Percentiles rank a stretch among this genome's conserved stretches.
Conservation (phyloP, 2,329 filamentous ascomycete species). For the Immersiporthe knoxdaviesiana region DNA sequence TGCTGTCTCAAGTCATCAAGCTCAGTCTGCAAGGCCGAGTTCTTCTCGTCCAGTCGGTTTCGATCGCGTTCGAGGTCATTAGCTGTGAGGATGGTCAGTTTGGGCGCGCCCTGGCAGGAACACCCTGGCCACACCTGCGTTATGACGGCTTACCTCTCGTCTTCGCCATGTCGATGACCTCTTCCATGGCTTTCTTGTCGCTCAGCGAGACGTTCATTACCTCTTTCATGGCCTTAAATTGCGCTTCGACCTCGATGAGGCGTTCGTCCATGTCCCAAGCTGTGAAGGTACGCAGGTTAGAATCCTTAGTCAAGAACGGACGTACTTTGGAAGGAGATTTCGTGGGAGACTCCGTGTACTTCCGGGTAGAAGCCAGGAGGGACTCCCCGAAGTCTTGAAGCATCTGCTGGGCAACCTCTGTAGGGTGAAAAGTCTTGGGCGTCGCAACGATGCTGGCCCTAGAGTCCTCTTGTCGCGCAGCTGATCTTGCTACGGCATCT, state of each 20-base stretch:
- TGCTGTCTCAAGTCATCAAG: conserved; percentile 56
- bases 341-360: conserved; percentile 43
- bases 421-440: conserved; percentile 37
- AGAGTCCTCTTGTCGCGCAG: conserved; percentile 18
- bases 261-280: conserved; percentile 80
- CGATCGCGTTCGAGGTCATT: conserved; percentile 54
- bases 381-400: conserved; percentile 36
- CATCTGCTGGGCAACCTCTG: conserved; percentile 18
- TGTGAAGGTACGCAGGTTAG: conserved; percentile 68
- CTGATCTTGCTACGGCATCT: conserved; percentile 28
- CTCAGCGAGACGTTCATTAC: conserved; percentile 71
- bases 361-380: conserved; percentile 38
- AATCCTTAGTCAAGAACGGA: conserved; percentile 70
- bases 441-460: conserved; percentile 32
- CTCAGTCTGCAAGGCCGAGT: conserved; percentile 63
- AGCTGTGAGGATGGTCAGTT: conserved; percentile 41
- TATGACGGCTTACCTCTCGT: conserved; percentile 65
- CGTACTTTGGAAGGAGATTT: conserved; percentile 38
- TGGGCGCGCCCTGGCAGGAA: neutral
- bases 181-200: conserved; percentile 71
- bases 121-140: neutral
- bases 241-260: conserved; percentile 74
- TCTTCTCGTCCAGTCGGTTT: conserved; percentile 51
- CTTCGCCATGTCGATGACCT: conserved; percentile 75
- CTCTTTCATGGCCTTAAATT: conserved; percentile 72